phyloP scores from a whole-genome alignment of 1,284 basidiomycete species.

The Rhizopogon hawkerae region DNA sequence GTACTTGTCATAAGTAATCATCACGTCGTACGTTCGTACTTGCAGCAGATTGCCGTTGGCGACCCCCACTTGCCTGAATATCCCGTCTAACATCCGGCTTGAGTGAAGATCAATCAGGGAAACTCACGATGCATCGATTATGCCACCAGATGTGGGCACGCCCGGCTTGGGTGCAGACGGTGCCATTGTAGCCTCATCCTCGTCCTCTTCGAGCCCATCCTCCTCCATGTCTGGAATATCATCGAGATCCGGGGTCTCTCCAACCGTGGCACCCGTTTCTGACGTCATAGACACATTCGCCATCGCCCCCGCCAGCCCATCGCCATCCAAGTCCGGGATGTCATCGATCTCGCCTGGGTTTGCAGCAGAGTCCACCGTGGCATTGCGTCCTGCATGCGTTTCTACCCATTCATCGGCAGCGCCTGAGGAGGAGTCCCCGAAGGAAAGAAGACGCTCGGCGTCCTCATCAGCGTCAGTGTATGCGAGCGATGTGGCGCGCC shows the following conservation, averaged over 20 bases:
- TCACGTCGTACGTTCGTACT: conserved; percentile 98
- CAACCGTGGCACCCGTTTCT: conserved; percentile 34
- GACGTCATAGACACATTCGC: conserved; percentile 34
- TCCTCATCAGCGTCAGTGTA: conserved; percentile 95
- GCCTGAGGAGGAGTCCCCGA: conserved; percentile 48
- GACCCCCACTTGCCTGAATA: conserved; percentile 46
- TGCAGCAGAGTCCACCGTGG: conserved; percentile 39
- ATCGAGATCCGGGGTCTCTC: conserved; percentile 72
- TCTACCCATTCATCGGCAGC: conserved; percentile 81
- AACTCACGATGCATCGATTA: conserved; percentile 35
- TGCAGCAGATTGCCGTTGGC: conserved; percentile 81
- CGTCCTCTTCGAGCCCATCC: conserved; percentile 68
- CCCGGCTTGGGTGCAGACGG: conserved; percentile 40
- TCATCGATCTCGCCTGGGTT: conserved; percentile 65
- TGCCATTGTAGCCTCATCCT: conserved; percentile 76
- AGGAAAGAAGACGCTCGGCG: conserved; percentile 79
- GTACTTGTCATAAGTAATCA: conserved; percentile 99
- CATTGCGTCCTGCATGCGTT: conserved; percentile 69
- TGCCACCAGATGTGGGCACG: conserved; percentile 23
- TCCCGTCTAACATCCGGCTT: background rate
- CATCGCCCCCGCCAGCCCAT: conserved; percentile 35
- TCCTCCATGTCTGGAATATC: conserved; percentile 94
- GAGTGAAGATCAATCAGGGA: background rate
- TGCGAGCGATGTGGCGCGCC: conserved; percentile 83
- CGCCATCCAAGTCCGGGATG: conserved; percentile 69